phyloP scores from a whole-genome alignment of 345 rosid species.

The Aquilaria malaccensis region DNA sequence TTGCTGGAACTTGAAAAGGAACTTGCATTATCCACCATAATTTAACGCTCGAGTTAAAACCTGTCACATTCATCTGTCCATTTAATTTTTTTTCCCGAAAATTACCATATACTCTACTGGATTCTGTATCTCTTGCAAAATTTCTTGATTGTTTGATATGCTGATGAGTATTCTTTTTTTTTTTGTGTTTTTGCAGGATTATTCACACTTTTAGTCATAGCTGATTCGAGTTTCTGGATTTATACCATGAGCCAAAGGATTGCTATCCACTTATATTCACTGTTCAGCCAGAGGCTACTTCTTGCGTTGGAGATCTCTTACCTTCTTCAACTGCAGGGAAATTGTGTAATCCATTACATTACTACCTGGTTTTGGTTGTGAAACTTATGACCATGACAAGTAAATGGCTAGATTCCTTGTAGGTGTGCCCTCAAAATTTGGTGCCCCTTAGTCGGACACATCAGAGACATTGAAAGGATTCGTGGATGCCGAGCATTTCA shows the following conservation, averaged over 20 bases:
- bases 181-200: conserved; percentile 27
- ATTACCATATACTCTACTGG: too few species aligned
- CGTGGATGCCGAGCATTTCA: too few species aligned
- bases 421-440: neutral
- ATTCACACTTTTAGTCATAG: conserved; percentile 25
- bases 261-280: conserved; percentile 6
- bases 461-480: too few species aligned
- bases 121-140: too few species aligned
- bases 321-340: conserved; percentile 9
- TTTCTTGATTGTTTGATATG: neutral
- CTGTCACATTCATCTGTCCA: too few species aligned
- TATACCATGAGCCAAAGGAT: conserved; percentile 13
- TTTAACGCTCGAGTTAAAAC: too few species aligned
- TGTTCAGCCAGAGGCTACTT: conserved; percentile 5
- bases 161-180: conserved; percentile 3
- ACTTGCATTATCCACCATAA: too few species aligned
- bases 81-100: too few species aligned
- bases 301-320: conserved; percentile 8
- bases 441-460: too few species aligned
- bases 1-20: too few species aligned
- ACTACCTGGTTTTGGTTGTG: conserved; percentile 39
- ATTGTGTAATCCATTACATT: conserved; percentile 22
- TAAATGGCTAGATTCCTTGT: conserved; percentile 26
- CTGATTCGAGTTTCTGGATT: conserved; percentile 18
- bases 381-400: conserved; percentile 30